Evolutionary conservation across 192 early-diverging fungal genomes (phyloP), one percentile per base, ranked within the genome.

Genomic region (Kappamyces sp.): DNA sequence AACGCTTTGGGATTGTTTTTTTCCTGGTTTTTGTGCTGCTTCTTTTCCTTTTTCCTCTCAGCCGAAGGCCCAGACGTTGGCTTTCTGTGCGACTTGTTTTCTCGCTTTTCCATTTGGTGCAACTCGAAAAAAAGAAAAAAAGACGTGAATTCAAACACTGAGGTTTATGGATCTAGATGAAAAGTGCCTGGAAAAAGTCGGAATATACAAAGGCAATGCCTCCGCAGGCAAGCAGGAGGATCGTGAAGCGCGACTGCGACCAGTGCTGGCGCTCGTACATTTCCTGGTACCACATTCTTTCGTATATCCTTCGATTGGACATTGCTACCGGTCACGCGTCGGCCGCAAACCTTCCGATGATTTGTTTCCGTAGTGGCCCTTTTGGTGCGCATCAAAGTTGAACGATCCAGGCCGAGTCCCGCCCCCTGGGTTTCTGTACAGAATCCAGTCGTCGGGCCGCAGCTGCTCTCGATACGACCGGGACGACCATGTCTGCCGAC

Each of bases 1-100:
- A 54, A 6, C 71, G 86, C 89, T 78, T 88, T 90, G 42, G 91
- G 90, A 67, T 94, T 94, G 68, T 91, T 89, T 65, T 88, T 90
- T 61, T 84, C 85, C 39, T 82, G 77, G 63, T 86, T 87, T 63
- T 88, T 86, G 46, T 71, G 68, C 40, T 82, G 73, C 68, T 90
- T 88, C 42, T 79, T 83, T 23, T 23, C 23, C 23, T 23, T 23
- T 67, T 89, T 90, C 55, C 86, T 89, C 40, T 90, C 89, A 47
- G 82, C 90, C 58, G 90, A 91, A 55, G 85, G 84, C n/a, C 93
- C 94, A 9, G 88, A 71, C 71, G 91, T 86, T 57, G 78, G 82
- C 62, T 82, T 79, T 59, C 87, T 66, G 74, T 97, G 93, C 44
- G 90, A 69, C 77, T 95, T 98, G 52, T 44, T 44, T 9, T 44